Percentiles rank a stretch among this genome's conserved stretches.
Evolutionary conservation across 495 filamentous ascomycete genomes (phyloP).

Genomic region (Xylaria sp.): DNA sequence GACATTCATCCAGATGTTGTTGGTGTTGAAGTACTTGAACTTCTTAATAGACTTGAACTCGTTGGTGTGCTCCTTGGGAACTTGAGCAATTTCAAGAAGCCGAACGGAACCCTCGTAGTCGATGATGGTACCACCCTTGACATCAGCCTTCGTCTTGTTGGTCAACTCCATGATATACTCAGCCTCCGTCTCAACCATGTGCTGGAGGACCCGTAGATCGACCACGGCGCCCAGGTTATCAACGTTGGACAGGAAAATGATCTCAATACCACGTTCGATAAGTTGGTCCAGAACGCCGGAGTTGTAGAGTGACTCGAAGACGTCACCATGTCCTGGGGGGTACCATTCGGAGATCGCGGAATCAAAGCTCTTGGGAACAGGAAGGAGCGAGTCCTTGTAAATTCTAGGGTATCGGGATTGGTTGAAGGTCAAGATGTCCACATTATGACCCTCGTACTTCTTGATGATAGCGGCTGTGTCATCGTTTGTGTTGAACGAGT

Average conservation of each 20-base stretch:
- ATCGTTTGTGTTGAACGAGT: slow-evolving; percentile 99
- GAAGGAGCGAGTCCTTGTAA: slow-evolving; percentile 96
- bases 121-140: slow-evolving; percentile 99
- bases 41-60: slow-evolving; percentile 99
- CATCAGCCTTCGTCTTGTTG: slow-evolving; percentile 99
- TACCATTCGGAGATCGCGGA: slow-evolving; percentile 97
- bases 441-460: slow-evolving; percentile 99
- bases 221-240: slow-evolving; percentile 99
- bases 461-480: slow-evolving; percentile 99
- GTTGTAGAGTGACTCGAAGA: slow-evolving; percentile 99
- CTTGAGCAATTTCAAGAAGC: slow-evolving; percentile 97
- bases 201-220: slow-evolving; percentile 95
- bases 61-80: slow-evolving; percentile 99
- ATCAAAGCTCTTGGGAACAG: slow-evolving; percentile 88
- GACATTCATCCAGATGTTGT: slow-evolving; percentile 99
- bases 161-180: slow-evolving; percentile 99
- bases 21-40: slow-evolving; percentile 99
- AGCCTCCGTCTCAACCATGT: slow-evolving; percentile 94
- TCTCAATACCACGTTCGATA: slow-evolving; percentile 90
- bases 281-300: slow-evolving; percentile 97
- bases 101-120: slow-evolving; percentile 97
- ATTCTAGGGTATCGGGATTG: slow-evolving; percentile 98
- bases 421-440: slow-evolving; percentile 99
- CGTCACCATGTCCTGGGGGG: slow-evolving; percentile 98
- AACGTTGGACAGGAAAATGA: slow-evolving; percentile 98